Evolutionary conservation across 306 rosid species (phyloP).

Genomic region (Quercus robur): DNA sequence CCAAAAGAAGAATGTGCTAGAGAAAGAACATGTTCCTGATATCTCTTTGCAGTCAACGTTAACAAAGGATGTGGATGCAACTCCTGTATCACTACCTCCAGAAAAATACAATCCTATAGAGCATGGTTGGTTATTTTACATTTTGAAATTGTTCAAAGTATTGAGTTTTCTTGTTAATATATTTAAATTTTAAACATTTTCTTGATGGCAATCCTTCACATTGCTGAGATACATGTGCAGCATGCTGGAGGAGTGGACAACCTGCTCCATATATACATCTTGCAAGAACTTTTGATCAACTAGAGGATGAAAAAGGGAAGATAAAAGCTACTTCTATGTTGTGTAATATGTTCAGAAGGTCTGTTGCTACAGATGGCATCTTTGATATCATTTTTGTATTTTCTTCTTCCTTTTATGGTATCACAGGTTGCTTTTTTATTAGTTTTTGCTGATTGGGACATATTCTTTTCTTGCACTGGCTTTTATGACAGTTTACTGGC

Average conservation of each 20-base stretch:
- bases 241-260: slow-evolving; percentile 78
- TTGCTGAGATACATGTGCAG: slow-evolving; percentile 45
- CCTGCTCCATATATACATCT: slow-evolving; percentile 91
- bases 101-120: slow-evolving; percentile 71
- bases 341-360: slow-evolving; percentile 97
- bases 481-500: slow-evolving; percentile 58
- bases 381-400: slow-evolving; percentile 3
- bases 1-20: slow-evolving; percentile 31
- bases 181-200: slow-evolving; percentile 19
- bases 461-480: slow-evolving; percentile 21
- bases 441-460: slow-evolving; percentile 25
- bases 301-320: slow-evolving; percentile 84
- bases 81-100: slow-evolving; percentile 55
- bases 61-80: slow-evolving; percentile 41
- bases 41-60: slow-evolving; percentile 33
- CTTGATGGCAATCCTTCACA: slow-evolving; percentile 21
- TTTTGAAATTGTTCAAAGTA: slow-evolving; percentile 16
- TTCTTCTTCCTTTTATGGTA: slow-evolving; percentile 7
- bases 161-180: slow-evolving; percentile 11
- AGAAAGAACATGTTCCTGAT: slow-evolving; percentile 30
- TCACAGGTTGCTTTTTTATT: slow-evolving; percentile 7
- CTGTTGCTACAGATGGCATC: slow-evolving; percentile 20
- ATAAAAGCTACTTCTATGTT: slow-evolving; percentile 83
- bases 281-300: slow-evolving; percentile 73
- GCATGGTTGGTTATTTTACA: slow-evolving; percentile 57